These are phyloP conservation scores for Taphrina confusa DNA, from an alignment of 1,139 yeast genomes.

Conservation along the genomic window DNA sequence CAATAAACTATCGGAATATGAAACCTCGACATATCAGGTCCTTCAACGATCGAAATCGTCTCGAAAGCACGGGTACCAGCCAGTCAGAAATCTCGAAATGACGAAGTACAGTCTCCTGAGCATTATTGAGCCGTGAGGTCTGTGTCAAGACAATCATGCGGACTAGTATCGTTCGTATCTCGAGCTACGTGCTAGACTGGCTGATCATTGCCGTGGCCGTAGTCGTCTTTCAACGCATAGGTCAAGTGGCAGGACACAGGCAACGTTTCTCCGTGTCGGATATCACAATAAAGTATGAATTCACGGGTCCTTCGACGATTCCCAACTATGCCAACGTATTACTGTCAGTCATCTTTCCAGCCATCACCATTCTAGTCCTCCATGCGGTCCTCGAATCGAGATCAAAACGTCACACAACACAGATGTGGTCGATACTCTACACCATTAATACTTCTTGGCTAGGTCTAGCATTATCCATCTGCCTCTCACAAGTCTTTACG, in stretches of 20 bases:
- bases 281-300: slow-evolving; percentile 68
- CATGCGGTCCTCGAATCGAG: slow-evolving; percentile 39
- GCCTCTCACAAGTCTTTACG: slow-evolving; percentile 57
- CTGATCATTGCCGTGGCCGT: slow-evolving; percentile 33
- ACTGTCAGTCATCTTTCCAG: slow-evolving; percentile 52
- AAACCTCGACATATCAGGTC: no score
- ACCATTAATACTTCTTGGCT: slow-evolving; percentile 55
- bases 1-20: no score
- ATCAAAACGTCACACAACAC: neutral
- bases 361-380: slow-evolving; percentile 46
- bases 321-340: slow-evolving; percentile 49
- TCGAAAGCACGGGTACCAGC: no score
- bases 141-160: neutral
- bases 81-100: no score
- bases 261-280: slow-evolving; percentile 61
- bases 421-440: slow-evolving; percentile 39
- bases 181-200: slow-evolving; percentile 39
- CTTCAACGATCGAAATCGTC: no score
- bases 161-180: neutral
- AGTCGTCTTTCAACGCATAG: slow-evolving; percentile 52
- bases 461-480: slow-evolving; percentile 57
- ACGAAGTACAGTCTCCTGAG: no score
- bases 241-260: slow-evolving; percentile 38
- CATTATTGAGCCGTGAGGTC: neutral
- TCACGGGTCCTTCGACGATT: slow-evolving; percentile 66